Base-by-base conservation (phyloP, 2,329 filamentous ascomycete genomes). In the Phialophora expanda region DNA sequence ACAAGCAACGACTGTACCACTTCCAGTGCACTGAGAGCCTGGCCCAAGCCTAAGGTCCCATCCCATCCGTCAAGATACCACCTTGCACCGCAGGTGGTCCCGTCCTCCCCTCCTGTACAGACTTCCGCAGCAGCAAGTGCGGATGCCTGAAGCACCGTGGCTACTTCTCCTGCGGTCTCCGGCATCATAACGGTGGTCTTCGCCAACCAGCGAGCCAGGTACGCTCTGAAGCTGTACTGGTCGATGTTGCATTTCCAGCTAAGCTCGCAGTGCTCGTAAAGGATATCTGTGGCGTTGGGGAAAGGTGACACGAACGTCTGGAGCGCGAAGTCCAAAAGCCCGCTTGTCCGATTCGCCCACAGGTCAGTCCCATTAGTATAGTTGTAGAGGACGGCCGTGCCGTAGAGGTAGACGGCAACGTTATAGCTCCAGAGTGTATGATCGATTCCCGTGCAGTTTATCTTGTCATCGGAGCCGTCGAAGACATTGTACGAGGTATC, bases 11-110 rank as follows among this genome's bases (percentile, higher is more conserved):
- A 46, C 14, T 56, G 46, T 12, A 91, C 77, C 17, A 87, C 83
- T 32, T 85, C 84, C 34, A 90, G 78, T 0, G 86, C 87, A 70
- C 85, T 88, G 83, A 91, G 88, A 79, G 90, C 86, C 75, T 89
- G 81, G 51, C 89, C 85, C 9, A 91, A 86, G 58, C 89, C 89
- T 8, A 80, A 81, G 64, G 80, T 84, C 51, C 83, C 83, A 68
- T 87, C 85, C 70, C 81, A 90, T 3, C 70, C 70, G 0, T 81
- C 78, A 0, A 76, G 71, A 32, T 79, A 82, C 89, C 89, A 91
- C 70, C 83, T 83, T 69, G 89, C 85, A 9, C 87, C 86, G 71
- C 89, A 91, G 17, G 81, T 81, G n/a, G 84, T 82, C 11, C 85
- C 82, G 4, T 82, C 80, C 0, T 77, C 76, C 8, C 14, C 17